phyloP scores from a whole-genome alignment of 768 basidiomycete species.

The Pisolithus orientalis region DNA sequence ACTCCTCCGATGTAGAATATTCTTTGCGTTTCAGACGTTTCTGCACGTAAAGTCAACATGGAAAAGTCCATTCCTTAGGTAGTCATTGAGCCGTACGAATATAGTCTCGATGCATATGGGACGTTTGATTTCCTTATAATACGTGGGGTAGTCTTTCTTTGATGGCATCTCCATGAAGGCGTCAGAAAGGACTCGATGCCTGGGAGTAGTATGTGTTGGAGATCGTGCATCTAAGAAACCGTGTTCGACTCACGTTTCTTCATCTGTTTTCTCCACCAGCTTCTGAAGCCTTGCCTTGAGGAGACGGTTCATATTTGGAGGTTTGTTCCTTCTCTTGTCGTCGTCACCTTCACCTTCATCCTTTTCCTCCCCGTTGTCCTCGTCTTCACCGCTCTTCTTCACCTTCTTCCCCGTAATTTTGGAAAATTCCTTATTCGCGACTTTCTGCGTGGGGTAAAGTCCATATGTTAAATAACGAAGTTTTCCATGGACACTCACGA shows the following conservation, averaged over 20 bases:
- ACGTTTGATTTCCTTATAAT: slow-evolving; percentile 73
- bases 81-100: slow-evolving; percentile 44
- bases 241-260: slow-evolving; percentile 43
- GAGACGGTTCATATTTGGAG: slow-evolving; percentile 57
- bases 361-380: slow-evolving; percentile 35
- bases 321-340: slow-evolving; percentile 46
- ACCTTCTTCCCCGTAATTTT: slow-evolving; percentile 38
- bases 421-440: slow-evolving; percentile 39
- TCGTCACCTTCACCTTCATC: slow-evolving; percentile 37
- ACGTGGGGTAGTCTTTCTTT: slow-evolving; percentile 70
- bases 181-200: slow-evolving; percentile 59
- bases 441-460: slow-evolving; percentile 34
- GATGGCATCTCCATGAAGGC: slow-evolving; percentile 85
- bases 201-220: slow-evolving; percentile 21
- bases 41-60: slow-evolving; percentile 34
- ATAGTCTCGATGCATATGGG: slow-evolving; percentile 77
- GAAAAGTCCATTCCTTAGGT: neutral
- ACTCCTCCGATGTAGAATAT: slow-evolving; percentile 61
- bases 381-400: slow-evolving; percentile 33
- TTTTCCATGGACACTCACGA: slow-evolving; percentile 42
- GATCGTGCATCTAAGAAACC: neutral
- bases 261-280: slow-evolving; percentile 64
- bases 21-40: slow-evolving; percentile 77
- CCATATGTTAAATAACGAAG: neutral
- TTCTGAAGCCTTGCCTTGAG: slow-evolving; percentile 69